Evolutionary conservation across 1,139 yeast species (phyloP).

Genomic region (Hansenula lynferdii): DNA sequence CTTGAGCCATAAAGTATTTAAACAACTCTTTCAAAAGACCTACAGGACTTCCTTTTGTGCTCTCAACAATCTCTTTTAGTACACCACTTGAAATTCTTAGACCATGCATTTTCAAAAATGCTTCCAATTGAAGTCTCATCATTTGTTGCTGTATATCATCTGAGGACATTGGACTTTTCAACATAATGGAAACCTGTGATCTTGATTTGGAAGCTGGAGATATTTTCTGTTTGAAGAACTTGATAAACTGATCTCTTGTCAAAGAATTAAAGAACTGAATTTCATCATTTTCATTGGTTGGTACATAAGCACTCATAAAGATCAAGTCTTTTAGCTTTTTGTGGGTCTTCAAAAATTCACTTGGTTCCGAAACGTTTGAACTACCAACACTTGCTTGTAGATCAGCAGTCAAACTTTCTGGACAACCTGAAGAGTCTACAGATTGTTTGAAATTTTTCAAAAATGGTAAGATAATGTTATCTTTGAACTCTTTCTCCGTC

Average conservation of each 20-base stretch:
- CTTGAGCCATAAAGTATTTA: constrained; percentile 33
- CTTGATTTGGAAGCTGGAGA: constrained; percentile 34
- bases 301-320: constrained; percentile 34
- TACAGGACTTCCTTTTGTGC: constrained; percentile 31
- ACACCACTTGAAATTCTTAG: constrained; percentile 34
- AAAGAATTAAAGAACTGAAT: constrained; percentile 23
- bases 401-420: constrained; percentile 33
- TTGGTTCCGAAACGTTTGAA: constrained; percentile 24
- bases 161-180: constrained; percentile 30
- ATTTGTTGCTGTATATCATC: constrained; percentile 29
- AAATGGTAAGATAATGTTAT: constrained; percentile 33
- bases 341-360: constrained; percentile 34
- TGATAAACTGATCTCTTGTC: constrained; percentile 27
- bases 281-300: constrained; percentile 36
- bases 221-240: constrained; percentile 30
- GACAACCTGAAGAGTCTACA: constrained; percentile 28
- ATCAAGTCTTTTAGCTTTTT: constrained; percentile 46
- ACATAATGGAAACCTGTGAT: constrained; percentile 35
- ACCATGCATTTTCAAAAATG: constrained; percentile 38
- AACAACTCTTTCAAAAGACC: constrained; percentile 33
- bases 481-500: constrained; percentile 31
- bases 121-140: constrained; percentile 34
- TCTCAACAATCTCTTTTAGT: constrained; percentile 31
- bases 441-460: constrained; percentile 23
- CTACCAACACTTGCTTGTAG: constrained; percentile 30